Conservation (phyloP, 2,329 filamentous ascomycete species). For the Hypoxylon sp. region DNA sequence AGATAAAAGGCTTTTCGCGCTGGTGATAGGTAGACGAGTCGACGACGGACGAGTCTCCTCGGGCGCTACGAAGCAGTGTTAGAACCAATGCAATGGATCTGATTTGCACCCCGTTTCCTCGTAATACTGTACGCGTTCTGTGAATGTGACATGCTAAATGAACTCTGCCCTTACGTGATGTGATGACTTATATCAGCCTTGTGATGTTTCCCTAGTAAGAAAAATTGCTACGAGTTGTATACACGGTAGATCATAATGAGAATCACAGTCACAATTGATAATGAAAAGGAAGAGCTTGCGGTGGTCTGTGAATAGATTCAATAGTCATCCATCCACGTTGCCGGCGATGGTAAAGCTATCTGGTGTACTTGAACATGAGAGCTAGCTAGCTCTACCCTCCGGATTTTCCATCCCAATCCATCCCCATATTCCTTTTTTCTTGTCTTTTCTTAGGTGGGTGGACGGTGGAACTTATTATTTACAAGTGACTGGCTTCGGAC, state of each 20-base stretch:
- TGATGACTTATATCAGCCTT: no score
- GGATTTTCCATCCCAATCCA: conserved; percentile 27
- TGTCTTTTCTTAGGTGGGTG: conserved; percentile 8
- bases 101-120: background rate
- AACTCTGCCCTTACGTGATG: background rate
- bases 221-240: background rate
- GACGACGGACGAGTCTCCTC: background rate
- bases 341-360: conserved; percentile 41
- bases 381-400: conserved; percentile 18
- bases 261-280: background rate
- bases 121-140: no score
- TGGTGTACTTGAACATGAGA: conserved; percentile 26
- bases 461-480: conserved; percentile 19
- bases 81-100: background rate
- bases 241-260: background rate
- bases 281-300: background rate
- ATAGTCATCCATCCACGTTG: conserved; percentile 57
- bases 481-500: conserved; percentile 25
- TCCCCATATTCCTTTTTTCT: conserved; percentile 45
- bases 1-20: background rate
- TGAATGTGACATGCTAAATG: no score
- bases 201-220: no score
- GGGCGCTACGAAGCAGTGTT: background rate
- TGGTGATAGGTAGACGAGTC: background rate
- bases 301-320: conserved; percentile 57